Conservation (phyloP, 345 rosid species). For the Salix arbutifolia region DNA sequence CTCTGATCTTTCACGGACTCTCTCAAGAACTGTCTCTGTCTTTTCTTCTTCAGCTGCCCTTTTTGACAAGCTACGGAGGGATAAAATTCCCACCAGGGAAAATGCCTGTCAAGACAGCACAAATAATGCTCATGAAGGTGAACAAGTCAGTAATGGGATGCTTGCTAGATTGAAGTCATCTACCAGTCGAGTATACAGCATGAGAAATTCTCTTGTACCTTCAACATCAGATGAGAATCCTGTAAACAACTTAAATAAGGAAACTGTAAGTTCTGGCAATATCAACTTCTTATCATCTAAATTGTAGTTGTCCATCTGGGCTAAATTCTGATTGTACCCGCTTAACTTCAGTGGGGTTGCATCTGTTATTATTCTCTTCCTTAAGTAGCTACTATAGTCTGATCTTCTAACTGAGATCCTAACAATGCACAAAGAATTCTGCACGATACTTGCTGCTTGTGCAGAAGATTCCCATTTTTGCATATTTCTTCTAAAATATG, state of each 20-base stretch:
- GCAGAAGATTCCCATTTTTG: neutral
- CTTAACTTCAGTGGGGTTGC: neutral
- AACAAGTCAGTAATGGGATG: conserved; percentile 36
- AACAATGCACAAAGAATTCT: neutral
- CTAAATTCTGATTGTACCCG: neutral
- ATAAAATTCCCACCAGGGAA: conserved; percentile 40
- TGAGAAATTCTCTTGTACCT: conserved; percentile 9
- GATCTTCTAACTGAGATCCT: neutral
- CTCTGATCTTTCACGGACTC: conserved; percentile 58
- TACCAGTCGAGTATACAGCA: conserved; percentile 31
- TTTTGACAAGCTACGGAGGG: conserved; percentile 76
- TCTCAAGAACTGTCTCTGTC: conserved; percentile 90
- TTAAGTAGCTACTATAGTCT: neutral
- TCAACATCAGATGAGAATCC: conserved; percentile 26
- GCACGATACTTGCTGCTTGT: neutral
- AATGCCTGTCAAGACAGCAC: conserved; percentile 32
- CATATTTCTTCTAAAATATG: neutral
- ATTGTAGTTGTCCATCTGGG: neutral
- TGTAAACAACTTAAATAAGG: conserved; percentile 27
- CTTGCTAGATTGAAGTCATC: conserved; percentile 54
- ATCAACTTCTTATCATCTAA: neutral
- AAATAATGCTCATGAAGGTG: conserved; percentile 33
- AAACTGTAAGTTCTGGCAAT: conserved; percentile 38
- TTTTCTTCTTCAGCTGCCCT: conserved; percentile 99
- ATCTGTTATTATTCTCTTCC: neutral